Base-by-base conservation (phyloP, 78 protist genomes). In the Creolimax fragrantissima region DNA sequence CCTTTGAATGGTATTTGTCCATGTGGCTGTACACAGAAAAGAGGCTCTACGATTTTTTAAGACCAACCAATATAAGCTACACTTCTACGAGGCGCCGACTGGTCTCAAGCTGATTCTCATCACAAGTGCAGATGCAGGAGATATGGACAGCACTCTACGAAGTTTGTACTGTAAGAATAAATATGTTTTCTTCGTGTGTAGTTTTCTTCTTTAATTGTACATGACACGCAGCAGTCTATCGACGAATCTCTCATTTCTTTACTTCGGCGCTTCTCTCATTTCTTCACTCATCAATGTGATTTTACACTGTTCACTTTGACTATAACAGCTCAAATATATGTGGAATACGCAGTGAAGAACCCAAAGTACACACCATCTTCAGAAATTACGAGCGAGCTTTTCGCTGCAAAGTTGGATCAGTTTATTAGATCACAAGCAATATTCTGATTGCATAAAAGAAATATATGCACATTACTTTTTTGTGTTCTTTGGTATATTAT, bases 31-130 rank as follows among this genome's bases (percentile, higher is more conserved):
- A n/a, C n/a, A n/a, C 42, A 45, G 42, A 36, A 32, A 3, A 43
- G 47, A 35, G 2, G 41, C 67, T 5, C 41, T 92, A 36, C 39
- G 84, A 17, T 81, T 41, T 4, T 93, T 42, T 85, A 2, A 4
- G 11, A 93, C 94, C 3, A 4, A 5, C 39, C 11, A 45, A 35
- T 93, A 43, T 90, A 89, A 90, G 66, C 93, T 93, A 24, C 17
- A 93, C 74, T 74, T 37, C 84, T 93, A 39, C 24, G 94, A 93
- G 45, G 42, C 94, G 3, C 84, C 94, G 44, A 74, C 93, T 7
- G 90, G 94, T 35, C 3, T 90, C n/a, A 43, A 66, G 0, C 84
- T 93, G 42, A 35, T 93, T 3, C 43, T 90, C 24, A n/a, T 89
- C 41, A 89, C 91, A 32, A 45, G 81, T 81, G 74, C 91, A 41